Evolutionary conservation across 805 yeast species (phyloP).

Genomic region (Phaffomyces opuntiae): DNA sequence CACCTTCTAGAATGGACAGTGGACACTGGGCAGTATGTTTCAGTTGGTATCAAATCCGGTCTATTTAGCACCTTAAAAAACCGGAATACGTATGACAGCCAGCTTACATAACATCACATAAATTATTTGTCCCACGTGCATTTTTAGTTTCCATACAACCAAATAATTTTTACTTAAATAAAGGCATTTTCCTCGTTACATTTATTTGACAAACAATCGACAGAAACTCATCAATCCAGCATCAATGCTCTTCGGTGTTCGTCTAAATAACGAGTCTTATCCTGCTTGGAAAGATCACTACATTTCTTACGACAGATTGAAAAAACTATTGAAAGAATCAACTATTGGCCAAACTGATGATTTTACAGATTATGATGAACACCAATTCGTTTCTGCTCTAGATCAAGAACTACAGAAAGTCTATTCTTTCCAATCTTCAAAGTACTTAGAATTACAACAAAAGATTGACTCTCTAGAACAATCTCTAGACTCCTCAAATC

Average conservation of each 20-base stretch:
- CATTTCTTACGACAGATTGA: conserved; percentile 57
- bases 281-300: conserved; percentile 83
- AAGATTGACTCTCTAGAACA: conserved; percentile 59
- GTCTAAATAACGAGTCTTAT: conserved; percentile 72
- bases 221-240: too few relatives aligned
- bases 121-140: background rate
- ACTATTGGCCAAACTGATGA: conserved; percentile 32
- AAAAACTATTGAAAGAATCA: conserved; percentile 64
- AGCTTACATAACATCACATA: too few relatives aligned
- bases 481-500: conserved; percentile 38
- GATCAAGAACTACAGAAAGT: conserved; percentile 74
- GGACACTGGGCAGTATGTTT: too few relatives aligned
- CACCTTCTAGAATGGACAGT: too few relatives aligned
- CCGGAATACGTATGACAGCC: too few relatives aligned
- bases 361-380: conserved; percentile 72
- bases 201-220: too few relatives aligned
- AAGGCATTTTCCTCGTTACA: too few relatives aligned
- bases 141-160: too few relatives aligned
- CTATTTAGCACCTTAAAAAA: too few relatives aligned
- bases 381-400: conserved; percentile 54
- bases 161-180: too few relatives aligned
- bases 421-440: conserved; percentile 59
- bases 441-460: conserved; percentile 62
- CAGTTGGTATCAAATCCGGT: too few relatives aligned
- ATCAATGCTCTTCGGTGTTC: conserved; percentile 78